Conservation (phyloP, 345 rosid species). For the Populus ilicifolia region DNA sequence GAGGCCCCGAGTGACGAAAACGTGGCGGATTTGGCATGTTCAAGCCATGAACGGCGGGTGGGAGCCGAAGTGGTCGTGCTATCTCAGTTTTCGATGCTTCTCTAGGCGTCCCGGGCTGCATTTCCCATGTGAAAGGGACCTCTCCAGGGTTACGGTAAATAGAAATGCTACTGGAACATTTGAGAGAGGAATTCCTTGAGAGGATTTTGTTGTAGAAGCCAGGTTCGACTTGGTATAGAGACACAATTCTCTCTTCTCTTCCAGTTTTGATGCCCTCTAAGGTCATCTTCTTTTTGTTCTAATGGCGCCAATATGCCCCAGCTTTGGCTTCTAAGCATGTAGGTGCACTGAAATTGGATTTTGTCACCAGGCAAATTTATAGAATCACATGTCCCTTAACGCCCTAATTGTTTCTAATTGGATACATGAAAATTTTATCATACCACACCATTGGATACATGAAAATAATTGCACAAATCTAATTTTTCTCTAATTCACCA, state of each 20-base stretch:
- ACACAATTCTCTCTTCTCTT: background rate
- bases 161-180: background rate
- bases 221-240: slow-evolving; percentile 9
- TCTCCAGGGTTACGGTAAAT: background rate
- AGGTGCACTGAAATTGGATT: background rate
- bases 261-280: background rate
- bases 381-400: too few species aligned
- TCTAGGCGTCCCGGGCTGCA: slow-evolving; percentile 3
- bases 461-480: background rate
- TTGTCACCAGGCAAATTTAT: background rate
- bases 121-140: slow-evolving; percentile 10
- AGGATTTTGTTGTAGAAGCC: slow-evolving; percentile 15
- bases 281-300: background rate
- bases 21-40: background rate
- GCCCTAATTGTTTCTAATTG: too few species aligned
- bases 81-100: background rate
- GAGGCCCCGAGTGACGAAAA: background rate
- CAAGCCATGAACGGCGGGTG: background rate
- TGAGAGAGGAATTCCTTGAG: background rate
- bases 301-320: background rate
- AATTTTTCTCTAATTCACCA: background rate
- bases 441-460: background rate
- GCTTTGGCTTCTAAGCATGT: background rate
- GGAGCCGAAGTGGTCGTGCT: background rate
- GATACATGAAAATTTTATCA: background rate